Percentiles rank a stretch among this genome's conserved stretches.
phyloP scores from a whole-genome alignment of 73 alveolate species.

The Loxodes magnus region DNA sequence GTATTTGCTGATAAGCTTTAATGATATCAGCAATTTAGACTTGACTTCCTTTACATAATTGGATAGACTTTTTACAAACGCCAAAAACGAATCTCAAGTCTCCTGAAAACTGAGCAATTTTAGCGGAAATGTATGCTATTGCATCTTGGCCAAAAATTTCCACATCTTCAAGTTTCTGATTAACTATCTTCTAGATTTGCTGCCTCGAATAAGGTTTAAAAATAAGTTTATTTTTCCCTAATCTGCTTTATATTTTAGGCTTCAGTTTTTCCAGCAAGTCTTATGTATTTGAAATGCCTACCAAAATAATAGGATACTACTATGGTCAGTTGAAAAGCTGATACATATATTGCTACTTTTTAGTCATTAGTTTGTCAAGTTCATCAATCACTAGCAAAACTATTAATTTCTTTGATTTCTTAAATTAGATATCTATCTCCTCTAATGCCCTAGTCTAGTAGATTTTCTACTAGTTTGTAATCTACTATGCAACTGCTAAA shows the following conservation, averaged over 20 bases:
- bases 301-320: constrained; percentile 56
- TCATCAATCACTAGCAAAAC: constrained; percentile 75
- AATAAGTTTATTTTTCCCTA: constrained; percentile 82
- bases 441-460: background rate
- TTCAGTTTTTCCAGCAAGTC: constrained; percentile 80
- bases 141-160: constrained; percentile 52
- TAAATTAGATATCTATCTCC: background rate
- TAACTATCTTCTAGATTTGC: constrained; percentile 56
- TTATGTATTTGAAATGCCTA: constrained; percentile 92
- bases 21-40: no score
- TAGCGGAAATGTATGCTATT: constrained; percentile 45
- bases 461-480: constrained; percentile 13
- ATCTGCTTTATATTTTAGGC: constrained; percentile 72
- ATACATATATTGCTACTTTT: constrained; percentile 66
- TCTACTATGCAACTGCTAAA: constrained; percentile 20
- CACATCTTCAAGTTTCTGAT: constrained; percentile 50
- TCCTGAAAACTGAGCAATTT: constrained; percentile 75
- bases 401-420: constrained; percentile 10
- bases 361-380: constrained; percentile 78
- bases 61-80: constrained; percentile 72
- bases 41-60: no score
- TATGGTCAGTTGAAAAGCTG: constrained; percentile 79
- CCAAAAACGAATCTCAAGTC: constrained; percentile 79
- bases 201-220: constrained; percentile 75
- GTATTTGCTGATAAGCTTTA: no score